These are phyloP conservation scores for Blastomyces parvus DNA, from an alignment of 2,329 filamentous ascomycete species.

Conservation along the genomic window DNA sequence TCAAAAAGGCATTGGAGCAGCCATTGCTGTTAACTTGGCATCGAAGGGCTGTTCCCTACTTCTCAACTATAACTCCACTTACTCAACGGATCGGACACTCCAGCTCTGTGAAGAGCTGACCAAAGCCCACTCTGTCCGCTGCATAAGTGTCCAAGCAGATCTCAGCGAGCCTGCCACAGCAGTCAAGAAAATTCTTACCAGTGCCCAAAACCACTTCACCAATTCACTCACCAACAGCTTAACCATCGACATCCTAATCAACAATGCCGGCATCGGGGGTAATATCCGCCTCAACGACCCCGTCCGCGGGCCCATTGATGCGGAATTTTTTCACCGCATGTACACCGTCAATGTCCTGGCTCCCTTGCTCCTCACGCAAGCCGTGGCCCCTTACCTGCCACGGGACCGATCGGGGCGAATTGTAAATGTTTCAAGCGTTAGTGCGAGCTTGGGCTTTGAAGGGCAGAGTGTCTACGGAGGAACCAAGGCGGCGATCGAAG, in stretches of 20 bases:
- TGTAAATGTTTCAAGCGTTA: conserved; percentile 53
- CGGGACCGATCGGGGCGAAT: conserved; percentile 57
- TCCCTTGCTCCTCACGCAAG: conserved; percentile 68
- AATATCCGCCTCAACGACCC: conserved; percentile 51
- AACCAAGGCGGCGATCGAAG: conserved; percentile 57
- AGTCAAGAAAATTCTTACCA: conserved; percentile 46
- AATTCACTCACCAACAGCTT: conserved; percentile 37
- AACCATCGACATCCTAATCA: conserved; percentile 73
- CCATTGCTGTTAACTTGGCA: conserved; percentile 60
- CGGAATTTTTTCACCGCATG: conserved; percentile 58
- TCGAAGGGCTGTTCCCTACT: conserved; percentile 60
- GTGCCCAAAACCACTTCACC: conserved; percentile 51
- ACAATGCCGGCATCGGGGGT: conserved; percentile 64
- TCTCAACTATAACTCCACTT: conserved; percentile 61
- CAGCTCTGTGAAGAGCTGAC: conserved; percentile 49
- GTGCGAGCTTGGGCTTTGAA: conserved; percentile 47
- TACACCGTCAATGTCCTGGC: conserved; percentile 77
- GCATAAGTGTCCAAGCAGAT: conserved; percentile 60
- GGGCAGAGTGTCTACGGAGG: conserved; percentile 55
- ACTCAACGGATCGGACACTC: conserved; percentile 44
- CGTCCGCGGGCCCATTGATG: conserved; percentile 50
- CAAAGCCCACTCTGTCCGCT: conserved; percentile 49
- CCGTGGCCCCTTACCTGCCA: conserved; percentile 59
- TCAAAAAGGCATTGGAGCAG: conserved; percentile 63
- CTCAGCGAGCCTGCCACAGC: conserved; percentile 55